Evolutionary conservation across 1,284 basidiomycete genomes (phyloP), one percentile per base, ranked within the genome.

Genomic region (Trametes hirsuta): DNA sequence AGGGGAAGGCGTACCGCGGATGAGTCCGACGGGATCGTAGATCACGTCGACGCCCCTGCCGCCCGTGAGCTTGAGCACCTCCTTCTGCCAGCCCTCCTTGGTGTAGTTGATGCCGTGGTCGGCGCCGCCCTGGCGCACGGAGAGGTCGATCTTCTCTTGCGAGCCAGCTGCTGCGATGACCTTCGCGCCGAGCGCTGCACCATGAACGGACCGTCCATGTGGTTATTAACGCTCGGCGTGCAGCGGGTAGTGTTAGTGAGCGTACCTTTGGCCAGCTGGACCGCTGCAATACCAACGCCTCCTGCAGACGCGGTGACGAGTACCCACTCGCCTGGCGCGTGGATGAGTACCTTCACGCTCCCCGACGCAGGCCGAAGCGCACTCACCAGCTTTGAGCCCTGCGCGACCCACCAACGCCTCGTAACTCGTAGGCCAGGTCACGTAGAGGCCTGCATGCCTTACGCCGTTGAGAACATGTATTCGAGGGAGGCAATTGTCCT

Each of bases 361-460:
- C 45, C 47, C 0, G 49, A 45, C 39, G 12, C 4, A 36, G 10
- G 9, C 21, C 5, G 36, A 48, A 36, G 36, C 21, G 39, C 42
- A 63, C 63, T 65, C 42, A 87, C 92, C 92, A 59, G 85, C 72
- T 71, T 93, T 86, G 36, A 94, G 75, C 61, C 91, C 77, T 9
- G 91, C 95, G 54, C 94, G 81, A n/a, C 91, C 90, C 0, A 94
- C 90, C 14, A 98, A 78, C 0, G 88, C 94, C 69, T 95, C 94
- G 68, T 96, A 97, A 64, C 88, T 90, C 0, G 95, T 97, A 0
- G 93, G 91, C 85, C 90, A 94, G n/a, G 93, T 95, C n/a, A 93
- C 75, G 64, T 75, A 88, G 51, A 93, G 71, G 14, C 88, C 89
- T 86, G 53, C 41, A 21, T 12, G 12, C 12, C 21, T 21, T 25